Conservation (phyloP, 192 early-diverging fungal genomes). For the Gaertneriomyces sp. region DNA sequence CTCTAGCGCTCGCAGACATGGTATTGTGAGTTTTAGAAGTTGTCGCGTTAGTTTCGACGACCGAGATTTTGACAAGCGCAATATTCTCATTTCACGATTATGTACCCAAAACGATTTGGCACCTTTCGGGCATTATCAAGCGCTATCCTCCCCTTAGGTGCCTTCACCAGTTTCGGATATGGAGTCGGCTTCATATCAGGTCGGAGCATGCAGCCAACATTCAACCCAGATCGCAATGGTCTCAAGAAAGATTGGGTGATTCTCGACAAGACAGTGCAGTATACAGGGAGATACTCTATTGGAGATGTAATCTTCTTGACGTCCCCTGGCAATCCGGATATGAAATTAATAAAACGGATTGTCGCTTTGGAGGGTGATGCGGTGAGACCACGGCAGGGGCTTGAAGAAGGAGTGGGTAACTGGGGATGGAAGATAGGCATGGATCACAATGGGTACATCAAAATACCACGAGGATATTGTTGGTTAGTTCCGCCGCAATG, state of each 20-base stretch:
- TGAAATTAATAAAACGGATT: constrained; percentile 77
- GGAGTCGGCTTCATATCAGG: constrained; percentile 19
- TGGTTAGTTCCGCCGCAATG: constrained; percentile 55
- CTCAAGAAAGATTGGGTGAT: constrained; percentile 26
- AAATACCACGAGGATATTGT: constrained; percentile 72
- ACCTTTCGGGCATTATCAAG: not conserved
- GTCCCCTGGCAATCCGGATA: constrained; percentile 65
- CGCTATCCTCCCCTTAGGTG: not conserved
- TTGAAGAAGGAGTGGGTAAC: constrained; percentile 15
- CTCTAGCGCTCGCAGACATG: not conserved
- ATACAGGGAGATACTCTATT: not conserved
- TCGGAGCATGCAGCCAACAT: constrained; percentile 27
- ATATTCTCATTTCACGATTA: not conserved
- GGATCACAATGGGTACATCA: constrained; percentile 36
- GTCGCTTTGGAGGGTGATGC: constrained; percentile 78
- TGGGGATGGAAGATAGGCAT: not conserved
- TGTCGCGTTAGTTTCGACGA: no score
- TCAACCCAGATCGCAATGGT: constrained; percentile 27
- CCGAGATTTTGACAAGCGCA: not conserved
- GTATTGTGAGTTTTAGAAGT: no score
- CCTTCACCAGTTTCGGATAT: constrained; percentile 15
- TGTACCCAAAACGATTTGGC: not conserved
- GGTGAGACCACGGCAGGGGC: constrained; percentile 43
- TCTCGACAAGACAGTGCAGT: constrained; percentile 14
- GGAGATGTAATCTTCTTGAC: constrained; percentile 44